Evolutionary conservation across 2,329 filamentous ascomycete genomes (phyloP).

Genomic region (Apiospora phragmitis): DNA sequence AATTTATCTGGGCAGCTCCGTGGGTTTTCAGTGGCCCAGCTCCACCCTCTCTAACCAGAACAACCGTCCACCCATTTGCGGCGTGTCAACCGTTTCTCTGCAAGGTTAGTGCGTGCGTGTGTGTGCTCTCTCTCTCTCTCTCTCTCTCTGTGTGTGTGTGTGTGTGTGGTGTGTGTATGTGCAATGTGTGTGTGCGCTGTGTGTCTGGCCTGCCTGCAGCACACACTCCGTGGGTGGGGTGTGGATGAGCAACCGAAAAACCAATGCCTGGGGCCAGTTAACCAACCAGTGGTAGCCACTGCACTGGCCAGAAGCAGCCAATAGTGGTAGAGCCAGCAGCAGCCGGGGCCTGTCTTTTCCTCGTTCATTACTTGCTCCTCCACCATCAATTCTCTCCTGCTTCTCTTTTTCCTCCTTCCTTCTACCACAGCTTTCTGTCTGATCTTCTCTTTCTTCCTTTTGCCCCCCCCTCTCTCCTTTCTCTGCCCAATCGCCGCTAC

Average conservation of each 20-base stretch:
- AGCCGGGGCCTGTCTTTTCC: neutral
- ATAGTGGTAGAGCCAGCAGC: neutral
- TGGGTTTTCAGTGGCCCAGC: neutral
- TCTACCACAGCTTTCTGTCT: conserved; percentile 24
- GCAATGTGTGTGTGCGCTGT: neutral
- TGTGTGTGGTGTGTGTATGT: neutral
- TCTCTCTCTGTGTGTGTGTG: neutral
- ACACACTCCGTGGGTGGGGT: neutral
- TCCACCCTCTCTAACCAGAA: conserved; percentile 1
- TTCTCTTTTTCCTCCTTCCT: conserved; percentile 23
- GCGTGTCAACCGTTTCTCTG: neutral
- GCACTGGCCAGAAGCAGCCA: neutral
- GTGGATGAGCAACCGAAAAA: neutral
- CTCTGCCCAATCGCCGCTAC: conserved; percentile 22
- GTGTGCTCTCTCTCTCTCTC: too few relatives aligned
- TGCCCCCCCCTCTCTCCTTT: conserved; percentile 28
- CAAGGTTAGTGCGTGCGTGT: neutral
- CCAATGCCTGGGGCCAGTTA: neutral
- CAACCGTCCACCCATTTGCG: neutral
- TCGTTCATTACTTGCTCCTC: neutral
- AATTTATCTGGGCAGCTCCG: neutral
- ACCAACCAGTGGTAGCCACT: neutral
- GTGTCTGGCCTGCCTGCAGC: neutral
- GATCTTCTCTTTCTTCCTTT: conserved; percentile 32
- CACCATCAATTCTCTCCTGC: conserved; percentile 16